Evolutionary conservation across 1,284 basidiomycete genomes (phyloP), one percentile per base, ranked within the genome.

Genomic region (Cryptococcus jaspeensis): DNA sequence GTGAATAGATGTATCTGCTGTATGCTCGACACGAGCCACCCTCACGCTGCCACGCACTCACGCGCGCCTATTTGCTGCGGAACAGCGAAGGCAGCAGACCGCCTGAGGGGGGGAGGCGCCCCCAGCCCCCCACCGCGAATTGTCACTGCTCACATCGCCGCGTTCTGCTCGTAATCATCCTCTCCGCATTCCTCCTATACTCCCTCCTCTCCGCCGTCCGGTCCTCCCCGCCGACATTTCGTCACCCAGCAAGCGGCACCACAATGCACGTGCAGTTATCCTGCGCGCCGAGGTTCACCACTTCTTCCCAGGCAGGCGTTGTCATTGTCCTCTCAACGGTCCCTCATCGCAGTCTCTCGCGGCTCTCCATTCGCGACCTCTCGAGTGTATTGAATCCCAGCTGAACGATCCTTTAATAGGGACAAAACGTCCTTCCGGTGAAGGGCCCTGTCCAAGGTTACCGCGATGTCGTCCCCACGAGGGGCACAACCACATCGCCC

Each of bases 211-310:
- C 86, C 61, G 85, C 85, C 0, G 93, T 97, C 60, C 81, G 80
- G 72, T 99, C 95, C 46, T 60, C 64, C 8, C 78, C 93, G 18
- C 80, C 81, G 2, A 90, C 82, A 58, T 86, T 84, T 2, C 89
- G 90, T 94, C 95, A 99, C 9, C 93, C 93, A 9, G 87, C 84
- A 8, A 99, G 83, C 5, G 95, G 95, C 12, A 98, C 84, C n/a
- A 97, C 90, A 49, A 99, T 82, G 12, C 85, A 90, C 1, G 93
- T 96, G 50, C 88, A 85, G 73, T 99, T 99, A 72, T 99, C 95
- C 62, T 90, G 87, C 32, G 88, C 87, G 44, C 87, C 93, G 50
- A 98, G 79, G 66, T 94, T 90, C 75, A n/a, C n/a, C n/a, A n/a
- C n/a, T n/a, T n/a, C n/a, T n/a, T n/a, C n/a, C n/a, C n/a, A n/a